A percentile compares a stretch with the other conserved stretches of the same genome.
These are phyloP conservation scores for Ustilago cynodontis DNA, from an alignment of 1,284 basidiomycete genomes.

Conservation along the genomic window DNA sequence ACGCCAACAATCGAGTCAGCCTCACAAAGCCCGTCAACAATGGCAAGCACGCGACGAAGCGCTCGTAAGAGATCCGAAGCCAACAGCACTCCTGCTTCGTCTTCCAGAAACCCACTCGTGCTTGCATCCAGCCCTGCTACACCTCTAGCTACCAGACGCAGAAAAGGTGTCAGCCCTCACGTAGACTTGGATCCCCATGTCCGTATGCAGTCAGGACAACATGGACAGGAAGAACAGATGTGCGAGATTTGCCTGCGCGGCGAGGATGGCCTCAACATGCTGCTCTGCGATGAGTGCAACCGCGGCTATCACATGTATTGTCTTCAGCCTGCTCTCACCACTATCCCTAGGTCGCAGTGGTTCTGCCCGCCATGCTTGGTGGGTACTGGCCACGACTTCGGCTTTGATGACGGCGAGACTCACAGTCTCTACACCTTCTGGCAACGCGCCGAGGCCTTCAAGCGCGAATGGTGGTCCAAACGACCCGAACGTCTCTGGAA, in stretches of 20 bases:
- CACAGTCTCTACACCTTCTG: slow-evolving; percentile 93
- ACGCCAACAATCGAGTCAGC: slow-evolving; percentile 19
- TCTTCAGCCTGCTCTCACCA: slow-evolving; percentile 86
- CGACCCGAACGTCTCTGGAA: slow-evolving; percentile 47
- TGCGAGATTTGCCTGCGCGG: slow-evolving; percentile 77
- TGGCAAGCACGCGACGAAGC: slow-evolving; percentile 42
- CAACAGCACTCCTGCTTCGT: slow-evolving; percentile 25
- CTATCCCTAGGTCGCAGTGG: slow-evolving; percentile 93
- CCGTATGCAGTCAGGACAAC: slow-evolving; percentile 8
- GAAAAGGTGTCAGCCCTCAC: slow-evolving; percentile 43
- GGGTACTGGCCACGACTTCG: slow-evolving; percentile 95
- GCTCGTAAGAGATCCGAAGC: slow-evolving; percentile 42
- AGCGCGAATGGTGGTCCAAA: slow-evolving; percentile 77
- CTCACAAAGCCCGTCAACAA: slow-evolving; percentile 34
- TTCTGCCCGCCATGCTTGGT: slow-evolving; percentile 94
- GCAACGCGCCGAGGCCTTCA: slow-evolving; percentile 86
- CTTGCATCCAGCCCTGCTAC: slow-evolving; percentile 32
- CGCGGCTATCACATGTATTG: slow-evolving; percentile 95
- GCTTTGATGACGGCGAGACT: slow-evolving; percentile 98
- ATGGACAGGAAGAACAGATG: slow-evolving; percentile 51
- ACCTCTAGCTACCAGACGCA: slow-evolving; percentile 26
- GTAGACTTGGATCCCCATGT: slow-evolving; percentile 25
- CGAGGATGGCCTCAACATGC: slow-evolving; percentile 87
- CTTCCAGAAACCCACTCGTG: slow-evolving; percentile 27
- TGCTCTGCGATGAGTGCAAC: slow-evolving; percentile 97